Evolutionary conservation across 495 filamentous ascomycete genomes (phyloP).

Genomic region (Podospora appendiculata): DNA sequence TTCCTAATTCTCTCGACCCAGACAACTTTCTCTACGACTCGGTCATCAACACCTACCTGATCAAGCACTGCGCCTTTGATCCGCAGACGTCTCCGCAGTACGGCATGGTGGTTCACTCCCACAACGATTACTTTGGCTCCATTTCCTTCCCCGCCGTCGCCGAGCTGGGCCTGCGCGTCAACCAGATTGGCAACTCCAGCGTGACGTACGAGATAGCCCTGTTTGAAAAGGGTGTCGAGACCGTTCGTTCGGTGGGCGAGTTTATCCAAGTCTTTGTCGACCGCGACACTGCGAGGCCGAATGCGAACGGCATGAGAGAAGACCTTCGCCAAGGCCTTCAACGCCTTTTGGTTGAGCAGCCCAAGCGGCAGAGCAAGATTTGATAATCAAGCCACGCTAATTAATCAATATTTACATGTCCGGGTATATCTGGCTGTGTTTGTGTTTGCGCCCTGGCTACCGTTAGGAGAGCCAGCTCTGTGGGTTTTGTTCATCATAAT

Average conservation of each 20-base stretch:
- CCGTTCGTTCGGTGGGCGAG: constrained; percentile 76
- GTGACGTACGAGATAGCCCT: constrained; percentile 91
- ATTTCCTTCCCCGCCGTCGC: constrained; percentile 77
- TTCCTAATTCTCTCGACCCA: no score
- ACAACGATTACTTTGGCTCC: constrained; percentile 76
- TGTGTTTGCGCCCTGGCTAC: no score
- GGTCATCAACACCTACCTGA: constrained; percentile 84
- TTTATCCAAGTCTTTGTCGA: constrained; percentile 88
- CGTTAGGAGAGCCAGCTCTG: no score
- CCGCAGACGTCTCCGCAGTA: constrained; percentile 64
- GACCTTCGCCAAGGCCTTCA: background rate
- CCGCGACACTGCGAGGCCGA: constrained; percentile 60
- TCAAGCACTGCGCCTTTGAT: constrained; percentile 66
- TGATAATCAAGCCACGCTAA: no score
- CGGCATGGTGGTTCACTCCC: constrained; percentile 74
- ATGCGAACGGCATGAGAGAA: constrained; percentile 7
- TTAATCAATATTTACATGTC: no score
- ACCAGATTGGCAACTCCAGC: constrained; percentile 75
- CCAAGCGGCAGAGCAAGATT: no score
- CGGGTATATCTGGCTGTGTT: no score
- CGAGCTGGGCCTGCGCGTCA: constrained; percentile 75
- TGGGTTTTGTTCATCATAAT: no score
- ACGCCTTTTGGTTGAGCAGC: background rate
- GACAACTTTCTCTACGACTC: constrained; percentile 77
- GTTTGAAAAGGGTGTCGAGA: constrained; percentile 67